phyloP scores from a whole-genome alignment of 2,329 filamentous ascomycete species.

The Fusarium sp. region DNA sequence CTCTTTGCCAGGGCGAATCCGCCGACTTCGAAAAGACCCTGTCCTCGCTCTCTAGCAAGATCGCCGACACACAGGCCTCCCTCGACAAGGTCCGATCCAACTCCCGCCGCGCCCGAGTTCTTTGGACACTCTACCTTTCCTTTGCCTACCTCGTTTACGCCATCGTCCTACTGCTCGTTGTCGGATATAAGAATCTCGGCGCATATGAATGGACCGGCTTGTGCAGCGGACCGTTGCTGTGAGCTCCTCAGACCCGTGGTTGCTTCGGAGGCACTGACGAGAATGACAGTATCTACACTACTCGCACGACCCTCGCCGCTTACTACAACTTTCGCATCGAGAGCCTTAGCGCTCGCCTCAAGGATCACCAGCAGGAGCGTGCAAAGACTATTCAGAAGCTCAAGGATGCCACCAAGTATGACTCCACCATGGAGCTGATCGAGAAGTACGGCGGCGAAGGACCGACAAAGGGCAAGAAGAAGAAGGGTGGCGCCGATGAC shows the following conservation, averaged over 20 bases:
- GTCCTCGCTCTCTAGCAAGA: conserved; percentile 84
- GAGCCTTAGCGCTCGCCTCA: conserved; percentile 74
- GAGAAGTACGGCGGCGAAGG: conserved; percentile 90
- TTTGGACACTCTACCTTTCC: conserved; percentile 90
- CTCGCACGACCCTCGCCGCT: conserved; percentile 73
- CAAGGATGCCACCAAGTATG: conserved; percentile 95
- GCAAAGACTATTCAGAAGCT: conserved; percentile 91
- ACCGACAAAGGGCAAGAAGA: conserved; percentile 52
- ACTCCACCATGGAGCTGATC: conserved; percentile 90
- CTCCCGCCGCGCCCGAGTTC: conserved; percentile 82
- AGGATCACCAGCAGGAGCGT: conserved; percentile 81
- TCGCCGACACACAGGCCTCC: conserved; percentile 77
- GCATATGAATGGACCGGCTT: conserved; percentile 82
- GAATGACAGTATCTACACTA: conserved; percentile 77
- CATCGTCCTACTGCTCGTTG: conserved; percentile 84
- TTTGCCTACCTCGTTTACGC: conserved; percentile 91
- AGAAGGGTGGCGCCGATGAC: conserved; percentile 34
- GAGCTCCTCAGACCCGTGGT: conserved; percentile 47
- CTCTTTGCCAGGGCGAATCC: conserved; percentile 72
- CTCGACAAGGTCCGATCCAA: conserved; percentile 80
- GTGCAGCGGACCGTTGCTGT: conserved; percentile 83
- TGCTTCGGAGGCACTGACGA: conserved; percentile 23
- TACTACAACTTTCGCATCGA: conserved; percentile 88
- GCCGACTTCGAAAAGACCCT: conserved; percentile 95
- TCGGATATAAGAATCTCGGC: conserved; percentile 85